A percentile compares a stretch with the other conserved stretches of the same genome.
Conservation (phyloP, 176 grass and related monocot genomes). For the Carex cristatella region DNA sequence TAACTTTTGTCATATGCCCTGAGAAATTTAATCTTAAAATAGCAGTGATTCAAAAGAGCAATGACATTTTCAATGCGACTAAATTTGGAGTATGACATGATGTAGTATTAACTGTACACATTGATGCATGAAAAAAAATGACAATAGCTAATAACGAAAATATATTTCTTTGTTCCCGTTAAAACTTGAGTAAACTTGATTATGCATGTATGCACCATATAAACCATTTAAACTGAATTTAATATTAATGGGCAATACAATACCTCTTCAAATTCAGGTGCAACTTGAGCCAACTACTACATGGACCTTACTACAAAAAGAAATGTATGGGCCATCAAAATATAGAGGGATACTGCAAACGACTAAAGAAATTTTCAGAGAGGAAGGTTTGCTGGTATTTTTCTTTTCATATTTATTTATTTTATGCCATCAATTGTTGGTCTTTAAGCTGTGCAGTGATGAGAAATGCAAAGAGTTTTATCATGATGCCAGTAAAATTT, state of each 20-base stretch:
- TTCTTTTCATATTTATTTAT: conserved; percentile 17
- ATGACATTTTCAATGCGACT: neutral
- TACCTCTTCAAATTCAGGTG: conserved; percentile 48
- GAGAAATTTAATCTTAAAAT: neutral
- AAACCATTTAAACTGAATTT: neutral
- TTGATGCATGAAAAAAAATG: neutral
- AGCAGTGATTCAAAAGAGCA: neutral
- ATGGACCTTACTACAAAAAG: conserved; percentile 51
- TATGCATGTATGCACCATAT: no score
- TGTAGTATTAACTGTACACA: neutral
- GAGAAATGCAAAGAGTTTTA: neutral
- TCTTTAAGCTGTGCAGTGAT: neutral
- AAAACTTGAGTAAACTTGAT: no score
- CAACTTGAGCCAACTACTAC: conserved; percentile 80
- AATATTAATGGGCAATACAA: neutral
- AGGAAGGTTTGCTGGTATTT: conserved; percentile 97
- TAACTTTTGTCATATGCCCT: neutral
- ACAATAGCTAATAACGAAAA: neutral
- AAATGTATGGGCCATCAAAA: conserved; percentile 63
- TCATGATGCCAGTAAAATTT: no score
- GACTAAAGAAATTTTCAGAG: conserved; percentile 81
- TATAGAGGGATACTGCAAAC: conserved; percentile 90
- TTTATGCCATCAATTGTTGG: neutral
- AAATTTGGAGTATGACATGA: neutral
- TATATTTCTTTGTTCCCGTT: neutral